phyloP scores from a whole-genome alignment of 495 filamentous ascomycete species.

The Thozetella sp. region DNA sequence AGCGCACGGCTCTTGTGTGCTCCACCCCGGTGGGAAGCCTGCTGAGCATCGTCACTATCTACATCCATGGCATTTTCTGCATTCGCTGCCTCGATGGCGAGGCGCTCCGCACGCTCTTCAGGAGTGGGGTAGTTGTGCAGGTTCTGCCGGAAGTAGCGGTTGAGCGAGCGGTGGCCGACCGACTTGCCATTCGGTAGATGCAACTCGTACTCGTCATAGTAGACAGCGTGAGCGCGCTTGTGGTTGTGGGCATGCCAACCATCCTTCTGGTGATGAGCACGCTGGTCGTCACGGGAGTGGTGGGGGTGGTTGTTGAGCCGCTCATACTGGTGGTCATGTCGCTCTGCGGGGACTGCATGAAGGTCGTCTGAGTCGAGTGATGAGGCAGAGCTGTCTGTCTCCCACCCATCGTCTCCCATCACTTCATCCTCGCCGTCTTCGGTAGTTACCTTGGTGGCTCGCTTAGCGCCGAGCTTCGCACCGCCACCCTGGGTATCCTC shows the following conservation, averaged over 20 bases:
- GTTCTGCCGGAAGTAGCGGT: conserved; percentile 90
- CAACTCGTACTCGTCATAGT: conserved; percentile 88
- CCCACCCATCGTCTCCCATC: conserved; percentile 61
- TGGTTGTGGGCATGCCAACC: conserved; percentile 76
- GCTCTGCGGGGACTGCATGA: conserved; percentile 69
- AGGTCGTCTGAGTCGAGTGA: conserved; percentile 80
- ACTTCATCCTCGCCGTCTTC: conserved; percentile 43
- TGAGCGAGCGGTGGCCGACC: conserved; percentile 87
- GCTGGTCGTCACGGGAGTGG: conserved; percentile 63
- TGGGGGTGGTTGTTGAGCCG: conserved; percentile 64
- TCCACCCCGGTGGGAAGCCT: conserved; percentile 2
- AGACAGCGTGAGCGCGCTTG: conserved; percentile 67
- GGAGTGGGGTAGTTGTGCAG: conserved; percentile 76
- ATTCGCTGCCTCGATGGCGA: conserved; percentile 50
- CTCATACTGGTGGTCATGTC: conserved; percentile 60
- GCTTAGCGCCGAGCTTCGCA: conserved; percentile 57
- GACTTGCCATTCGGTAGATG: conserved; percentile 89
- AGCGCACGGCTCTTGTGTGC: conserved; percentile 17
- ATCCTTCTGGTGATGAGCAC: conserved; percentile 67
- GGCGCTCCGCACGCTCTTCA: conserved; percentile 63
- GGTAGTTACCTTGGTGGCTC: conserved; percentile 43
- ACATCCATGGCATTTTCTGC: conserved; percentile 25
- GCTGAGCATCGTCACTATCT: conserved; percentile 17
- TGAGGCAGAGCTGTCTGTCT: conserved; percentile 85
- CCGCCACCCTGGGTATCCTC: conserved; percentile 52